Evolutionary conservation across 164 flowering plant species (phyloP).

Genomic region (Buxus sempervirens): DNA sequence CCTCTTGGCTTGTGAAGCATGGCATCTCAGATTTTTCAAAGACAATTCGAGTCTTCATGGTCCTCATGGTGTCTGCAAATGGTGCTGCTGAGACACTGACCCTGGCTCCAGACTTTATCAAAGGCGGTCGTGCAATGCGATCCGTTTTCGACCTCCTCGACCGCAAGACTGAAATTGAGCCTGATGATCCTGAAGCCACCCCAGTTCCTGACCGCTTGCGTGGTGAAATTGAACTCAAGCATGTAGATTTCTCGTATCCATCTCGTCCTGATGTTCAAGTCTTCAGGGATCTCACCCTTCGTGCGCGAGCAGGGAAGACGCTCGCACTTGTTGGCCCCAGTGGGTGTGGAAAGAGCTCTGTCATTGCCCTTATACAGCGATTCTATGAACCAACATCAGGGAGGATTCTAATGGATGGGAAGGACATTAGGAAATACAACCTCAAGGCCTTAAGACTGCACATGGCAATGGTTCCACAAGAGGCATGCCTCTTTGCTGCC

Average conservation of each 20-base stretch:
- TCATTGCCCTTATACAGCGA: constrained; percentile 70
- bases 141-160: constrained; percentile 93
- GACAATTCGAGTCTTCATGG: constrained; percentile 95
- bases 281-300: constrained; percentile 75
- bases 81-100: constrained; percentile 99
- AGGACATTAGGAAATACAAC: constrained; percentile 84
- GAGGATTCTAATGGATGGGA: constrained; percentile 78
- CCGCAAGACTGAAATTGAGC: constrained; percentile 90
- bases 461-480: constrained; percentile 87
- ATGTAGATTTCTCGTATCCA: constrained; percentile 87
- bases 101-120: constrained; percentile 94
- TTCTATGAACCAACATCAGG: constrained; percentile 95
- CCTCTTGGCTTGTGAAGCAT: constrained; percentile 95
- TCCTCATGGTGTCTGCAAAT: constrained; percentile 98
- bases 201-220: constrained; percentile 71
- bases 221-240: constrained; percentile 89
- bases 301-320: constrained; percentile 87
- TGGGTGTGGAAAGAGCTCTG: constrained; percentile 94
- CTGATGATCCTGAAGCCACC: constrained; percentile 72
- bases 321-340: constrained; percentile 98
- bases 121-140: constrained; percentile 94
- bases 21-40: constrained; percentile 97
- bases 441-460: constrained; percentile 68
- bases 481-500: constrained; percentile 84
- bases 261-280: constrained; percentile 74